Evolutionary conservation across 2,329 filamentous ascomycete genomes (phyloP).

Genomic region (Botrytis fragariae): DNA sequence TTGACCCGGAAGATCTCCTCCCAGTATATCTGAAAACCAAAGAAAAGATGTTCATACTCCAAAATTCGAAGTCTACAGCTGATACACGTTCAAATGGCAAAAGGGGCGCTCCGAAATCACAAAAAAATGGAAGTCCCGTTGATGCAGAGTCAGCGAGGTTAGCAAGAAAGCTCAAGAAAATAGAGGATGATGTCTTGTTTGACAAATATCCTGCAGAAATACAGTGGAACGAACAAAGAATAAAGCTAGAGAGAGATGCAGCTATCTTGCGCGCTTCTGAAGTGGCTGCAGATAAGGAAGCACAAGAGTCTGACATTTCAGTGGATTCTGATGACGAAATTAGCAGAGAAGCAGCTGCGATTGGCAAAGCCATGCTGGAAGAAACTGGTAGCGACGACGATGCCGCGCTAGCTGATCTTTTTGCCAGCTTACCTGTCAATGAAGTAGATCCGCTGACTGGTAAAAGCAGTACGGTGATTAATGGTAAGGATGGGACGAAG

Average conservation of each 20-base stretch:
- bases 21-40: constrained; percentile 77
- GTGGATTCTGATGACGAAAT: constrained; percentile 48
- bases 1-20: constrained; percentile 72
- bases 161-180: constrained; percentile 69
- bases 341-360: constrained; percentile 55
- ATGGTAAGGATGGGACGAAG: constrained; percentile 51
- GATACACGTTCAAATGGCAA: constrained; percentile 26
- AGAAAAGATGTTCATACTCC: constrained; percentile 60
- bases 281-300: constrained; percentile 28
- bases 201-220: constrained; percentile 64
- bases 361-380: constrained; percentile 58
- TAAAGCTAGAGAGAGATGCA: constrained; percentile 61
- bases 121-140: constrained; percentile 22
- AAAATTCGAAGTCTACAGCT: constrained; percentile 50
- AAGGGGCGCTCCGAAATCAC: constrained; percentile 22
- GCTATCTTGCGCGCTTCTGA: constrained; percentile 45
- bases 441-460: constrained; percentile 58
- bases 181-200: constrained; percentile 76
- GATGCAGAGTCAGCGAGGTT: constrained; percentile 58
- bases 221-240: constrained; percentile 60
- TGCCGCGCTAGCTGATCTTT: constrained; percentile 53
- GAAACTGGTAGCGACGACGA: constrained; percentile 53
- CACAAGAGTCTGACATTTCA: constrained; percentile 31
- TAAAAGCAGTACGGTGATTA: constrained; percentile 56
- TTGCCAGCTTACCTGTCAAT: constrained; percentile 58